Evolutionary conservation across 1,139 yeast genomes (phyloP).

Genomic region (Blastobotrys malaysiensis): DNA sequence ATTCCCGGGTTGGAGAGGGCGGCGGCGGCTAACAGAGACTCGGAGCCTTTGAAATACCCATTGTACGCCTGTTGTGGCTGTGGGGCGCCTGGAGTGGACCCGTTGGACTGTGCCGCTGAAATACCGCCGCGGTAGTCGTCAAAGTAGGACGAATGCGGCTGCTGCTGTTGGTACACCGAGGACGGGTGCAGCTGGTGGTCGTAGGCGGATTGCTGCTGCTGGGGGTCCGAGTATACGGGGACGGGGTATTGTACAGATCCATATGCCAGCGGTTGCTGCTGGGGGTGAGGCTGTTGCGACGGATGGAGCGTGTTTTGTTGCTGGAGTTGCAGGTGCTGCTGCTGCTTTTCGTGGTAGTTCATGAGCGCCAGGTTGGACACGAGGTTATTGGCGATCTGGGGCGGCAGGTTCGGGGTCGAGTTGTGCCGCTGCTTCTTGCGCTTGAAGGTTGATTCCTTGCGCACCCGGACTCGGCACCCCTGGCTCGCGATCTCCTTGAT

Average conservation of each 20-base stretch:
- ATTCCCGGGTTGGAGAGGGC: constrained; percentile 7
- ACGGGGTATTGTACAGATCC: constrained; percentile 7
- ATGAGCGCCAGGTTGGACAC: constrained; percentile 4
- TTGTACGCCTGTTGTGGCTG: background rate
- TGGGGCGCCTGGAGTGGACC: constrained; percentile 2
- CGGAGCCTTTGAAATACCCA: constrained; percentile 10
- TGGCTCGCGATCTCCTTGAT: constrained; percentile 34
- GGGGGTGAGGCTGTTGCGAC: background rate
- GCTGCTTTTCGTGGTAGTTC: background rate
- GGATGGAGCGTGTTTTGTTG: background rate
- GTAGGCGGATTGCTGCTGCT: constrained; percentile 1
- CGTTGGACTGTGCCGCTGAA: constrained; percentile 4
- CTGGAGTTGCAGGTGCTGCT: background rate
- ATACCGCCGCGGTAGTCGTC: constrained; percentile 10
- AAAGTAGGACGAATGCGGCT: constrained; percentile 2
- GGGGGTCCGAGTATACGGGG: background rate
- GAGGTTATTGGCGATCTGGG: constrained; percentile 5
- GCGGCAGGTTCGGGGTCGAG: constrained; percentile 4
- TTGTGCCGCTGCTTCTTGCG: constrained; percentile 12
- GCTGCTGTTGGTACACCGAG: background rate
- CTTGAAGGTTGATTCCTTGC: constrained; percentile 27
- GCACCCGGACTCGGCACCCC: constrained; percentile 33
- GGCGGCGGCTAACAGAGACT: constrained; percentile 11
- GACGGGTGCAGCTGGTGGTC: background rate
- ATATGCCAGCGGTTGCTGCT: constrained; percentile 4